phyloP scores from a whole-genome alignment of 768 basidiomycete genomes.

The Epithele typhae region DNA sequence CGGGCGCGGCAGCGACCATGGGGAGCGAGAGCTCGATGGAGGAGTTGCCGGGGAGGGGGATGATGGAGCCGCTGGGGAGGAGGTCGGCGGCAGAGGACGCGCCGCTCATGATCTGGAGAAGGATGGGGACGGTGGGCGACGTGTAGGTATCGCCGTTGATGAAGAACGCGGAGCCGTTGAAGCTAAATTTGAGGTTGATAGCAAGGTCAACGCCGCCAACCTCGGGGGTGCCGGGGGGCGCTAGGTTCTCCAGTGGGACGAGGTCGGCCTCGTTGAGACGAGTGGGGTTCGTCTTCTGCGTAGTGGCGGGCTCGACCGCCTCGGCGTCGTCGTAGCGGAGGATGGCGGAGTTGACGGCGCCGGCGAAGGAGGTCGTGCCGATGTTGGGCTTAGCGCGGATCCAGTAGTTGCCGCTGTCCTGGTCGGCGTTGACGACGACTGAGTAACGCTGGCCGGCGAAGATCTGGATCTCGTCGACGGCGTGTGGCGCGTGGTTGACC shows the following conservation, averaged over 20 bases:
- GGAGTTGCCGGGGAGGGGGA: slow-evolving; percentile 40
- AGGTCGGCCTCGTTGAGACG: slow-evolving; percentile 37
- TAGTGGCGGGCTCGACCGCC: slow-evolving; percentile 38
- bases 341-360: slow-evolving; percentile 45
- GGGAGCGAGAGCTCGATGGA: slow-evolving; percentile 36
- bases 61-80: slow-evolving; percentile 38
- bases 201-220: slow-evolving; percentile 18
- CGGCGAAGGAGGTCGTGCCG: slow-evolving; percentile 8
- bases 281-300: slow-evolving; percentile 22
- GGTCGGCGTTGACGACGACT: slow-evolving; percentile 34
- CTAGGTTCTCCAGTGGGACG: slow-evolving; percentile 27
- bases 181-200: slow-evolving; percentile 14
- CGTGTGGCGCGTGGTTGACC: slow-evolving; percentile 36
- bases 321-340: slow-evolving; percentile 46
- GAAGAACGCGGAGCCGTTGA: slow-evolving; percentile 23
- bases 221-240: slow-evolving; percentile 16
- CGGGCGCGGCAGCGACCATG: slow-evolving; percentile 34
- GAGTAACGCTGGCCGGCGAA: slow-evolving; percentile 18
- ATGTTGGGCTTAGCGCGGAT: slow-evolving; percentile 38
- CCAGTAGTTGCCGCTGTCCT: slow-evolving; percentile 52
- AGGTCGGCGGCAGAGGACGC: slow-evolving; percentile 36
- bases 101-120: slow-evolving; percentile 49
- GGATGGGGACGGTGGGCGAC: slow-evolving; percentile 39
- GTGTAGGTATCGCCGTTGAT: slow-evolving; percentile 29
- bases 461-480: slow-evolving; percentile 18